Base-by-base conservation (phyloP, 2,329 filamentous ascomycete genomes). In the Verticillium dahliae region DNA sequence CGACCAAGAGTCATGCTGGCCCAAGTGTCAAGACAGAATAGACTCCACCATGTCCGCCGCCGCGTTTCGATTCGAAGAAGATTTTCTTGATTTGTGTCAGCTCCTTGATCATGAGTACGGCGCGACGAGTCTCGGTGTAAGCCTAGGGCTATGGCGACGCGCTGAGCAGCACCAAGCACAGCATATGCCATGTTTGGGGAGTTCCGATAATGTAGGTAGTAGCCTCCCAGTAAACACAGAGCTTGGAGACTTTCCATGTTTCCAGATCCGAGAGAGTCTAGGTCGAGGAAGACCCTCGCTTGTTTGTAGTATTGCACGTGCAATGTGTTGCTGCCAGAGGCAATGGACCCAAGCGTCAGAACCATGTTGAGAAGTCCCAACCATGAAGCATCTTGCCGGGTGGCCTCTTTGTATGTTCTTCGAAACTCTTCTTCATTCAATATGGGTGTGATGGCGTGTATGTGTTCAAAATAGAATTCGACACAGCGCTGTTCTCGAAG, bases 331-430 rank as follows among this genome's bases (percentile, higher is more conserved):
- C 81, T 83, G 1, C 78, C 80, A 2, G 82, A 82, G 6, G 84
- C 83, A 55, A 88, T 80, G 59, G 83, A 85, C 2, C 85, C 85
- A 60, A 88, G 76, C 0, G 84, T 83, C 65, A 87, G 82, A 13
- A 88, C 84, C 71, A 86, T 86, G 67, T 88, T 87, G 7, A 87
- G 72, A 13, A 88, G 71, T 4, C 81, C 82, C 35, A 86, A 75
- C 85, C 85, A 88, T 56, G 83, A 78, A 1, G 80, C 75, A 70
- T 87, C 85, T 61, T 77, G 80, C 14, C 85, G 76, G 13, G 27
- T 31, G 54, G 77, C 75, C 2, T 78, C 80, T n/a, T 76, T 15
- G 5, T 60, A 59, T 3, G 56, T 65, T 1, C 39, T 38, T 18
- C 63, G 81, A 63, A 88, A 87, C 39, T 80, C 78, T 6, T 79